phyloP scores from a whole-genome alignment of 2,329 filamentous ascomycete species.

The Calycina marina region DNA sequence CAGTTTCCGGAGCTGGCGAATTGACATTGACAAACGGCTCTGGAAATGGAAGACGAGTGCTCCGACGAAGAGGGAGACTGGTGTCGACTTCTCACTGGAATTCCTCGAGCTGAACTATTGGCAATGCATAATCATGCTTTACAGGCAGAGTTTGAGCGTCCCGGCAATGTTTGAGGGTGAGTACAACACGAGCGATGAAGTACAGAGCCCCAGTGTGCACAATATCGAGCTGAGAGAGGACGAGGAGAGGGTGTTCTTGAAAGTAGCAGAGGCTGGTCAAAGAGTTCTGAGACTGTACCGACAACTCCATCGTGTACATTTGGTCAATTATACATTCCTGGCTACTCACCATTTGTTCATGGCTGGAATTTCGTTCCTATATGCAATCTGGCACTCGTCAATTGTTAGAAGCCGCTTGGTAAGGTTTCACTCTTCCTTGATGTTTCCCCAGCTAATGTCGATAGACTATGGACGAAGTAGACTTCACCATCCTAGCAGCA shows the following conservation, averaged over 20 bases:
- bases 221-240: constrained; percentile 59
- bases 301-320: constrained; percentile 70
- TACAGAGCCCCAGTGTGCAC: constrained; percentile 46
- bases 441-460: constrained; percentile 3
- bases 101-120: constrained; percentile 95
- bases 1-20: constrained; percentile 77
- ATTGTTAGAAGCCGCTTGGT: constrained; percentile 75
- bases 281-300: constrained; percentile 84
- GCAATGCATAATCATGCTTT: constrained; percentile 93
- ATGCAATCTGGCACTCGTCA: constrained; percentile 93
- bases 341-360: constrained; percentile 96
- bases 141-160: constrained; percentile 77
- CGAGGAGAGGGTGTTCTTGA: constrained; percentile 82
- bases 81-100: constrained; percentile 77
- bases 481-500: constrained; percentile 85
- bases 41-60: constrained; percentile 77
- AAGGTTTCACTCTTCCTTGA: constrained; percentile 26
- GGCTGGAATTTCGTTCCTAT: constrained; percentile 91
- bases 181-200: constrained; percentile 48
- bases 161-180: constrained; percentile 75
- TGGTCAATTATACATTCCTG: constrained; percentile 92
- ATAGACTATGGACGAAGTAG: constrained; percentile 84
- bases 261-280: constrained; percentile 89
- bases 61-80: constrained; percentile 63
- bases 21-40: constrained; percentile 70